Evolutionary conservation across 257 asterid genomes (phyloP).

Genomic region (Jasminum sambac): DNA sequence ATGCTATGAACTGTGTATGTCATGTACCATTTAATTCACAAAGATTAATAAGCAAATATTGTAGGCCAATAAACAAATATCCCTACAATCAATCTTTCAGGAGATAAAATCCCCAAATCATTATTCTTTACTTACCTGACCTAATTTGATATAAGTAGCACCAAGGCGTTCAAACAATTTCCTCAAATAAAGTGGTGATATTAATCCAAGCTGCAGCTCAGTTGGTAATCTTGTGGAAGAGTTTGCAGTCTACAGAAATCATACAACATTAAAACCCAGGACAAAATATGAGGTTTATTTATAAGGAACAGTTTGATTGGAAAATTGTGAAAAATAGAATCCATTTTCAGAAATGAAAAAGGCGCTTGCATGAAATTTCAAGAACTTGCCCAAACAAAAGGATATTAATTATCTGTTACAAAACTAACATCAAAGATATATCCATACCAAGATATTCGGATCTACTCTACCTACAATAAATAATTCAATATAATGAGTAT

Average conservation of each 20-base stretch:
- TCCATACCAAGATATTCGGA: neutral
- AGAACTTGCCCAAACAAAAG: constrained; percentile 2
- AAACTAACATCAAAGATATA: neutral
- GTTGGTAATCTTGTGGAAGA: constrained; percentile 60
- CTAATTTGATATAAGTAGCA: constrained; percentile 92
- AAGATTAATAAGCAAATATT: neutral
- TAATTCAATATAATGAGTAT: neutral
- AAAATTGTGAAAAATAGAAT: neutral
- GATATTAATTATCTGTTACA: neutral
- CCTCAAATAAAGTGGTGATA: constrained; percentile 87
- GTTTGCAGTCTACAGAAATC: constrained; percentile 57
- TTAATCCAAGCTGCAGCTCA: constrained; percentile 88
- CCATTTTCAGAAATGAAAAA: neutral
- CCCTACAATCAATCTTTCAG: neutral
- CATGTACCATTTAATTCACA: constrained; percentile 11
- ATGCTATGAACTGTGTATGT: constrained; percentile 80
- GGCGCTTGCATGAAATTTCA: constrained; percentile 13
- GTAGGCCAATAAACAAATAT: constrained; percentile 2
- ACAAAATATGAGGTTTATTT: neutral
- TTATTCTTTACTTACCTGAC: constrained; percentile 62
- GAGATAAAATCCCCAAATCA: neutral
- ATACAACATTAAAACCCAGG: constrained; percentile 23
- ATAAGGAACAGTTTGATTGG: constrained; percentile 12
- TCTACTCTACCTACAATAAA: neutral
- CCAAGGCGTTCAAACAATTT: constrained; percentile 94